A percentile compares a stretch with the other conserved stretches of the same genome.
Evolutionary conservation across 192 early-diverging fungal genomes (phyloP).

Genomic region (Coemansia sp.): DNA sequence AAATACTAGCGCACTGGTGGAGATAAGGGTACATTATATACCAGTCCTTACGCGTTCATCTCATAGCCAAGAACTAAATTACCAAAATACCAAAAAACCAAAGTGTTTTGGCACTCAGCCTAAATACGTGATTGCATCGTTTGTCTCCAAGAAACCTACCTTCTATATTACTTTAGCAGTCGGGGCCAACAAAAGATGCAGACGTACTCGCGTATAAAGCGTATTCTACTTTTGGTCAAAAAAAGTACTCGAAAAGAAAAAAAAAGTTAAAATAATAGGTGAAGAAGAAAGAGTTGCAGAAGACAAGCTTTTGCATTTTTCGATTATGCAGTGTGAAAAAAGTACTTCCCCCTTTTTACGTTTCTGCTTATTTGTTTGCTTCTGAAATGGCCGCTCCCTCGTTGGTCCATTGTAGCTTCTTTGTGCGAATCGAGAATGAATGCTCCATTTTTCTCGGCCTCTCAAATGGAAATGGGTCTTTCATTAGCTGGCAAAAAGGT

Average conservation of each 20-base stretch:
- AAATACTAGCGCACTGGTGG: too few relatives aligned
- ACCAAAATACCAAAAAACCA: too few relatives aligned
- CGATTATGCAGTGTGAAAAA: not conserved
- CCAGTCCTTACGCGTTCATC: too few relatives aligned
- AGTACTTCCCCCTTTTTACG: not conserved
- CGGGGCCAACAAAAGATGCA: not conserved
- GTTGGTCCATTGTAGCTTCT: not conserved
- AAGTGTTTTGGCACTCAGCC: not conserved
- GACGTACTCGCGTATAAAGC: not conserved
- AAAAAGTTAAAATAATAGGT: not conserved
- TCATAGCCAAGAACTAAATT: not conserved
- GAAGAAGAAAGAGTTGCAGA: not conserved
- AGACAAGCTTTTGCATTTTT: not conserved
- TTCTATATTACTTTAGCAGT: not conserved
- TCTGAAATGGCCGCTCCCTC: not conserved
- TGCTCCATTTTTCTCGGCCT: not conserved
- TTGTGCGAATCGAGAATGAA: not conserved
- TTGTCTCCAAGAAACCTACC: not conserved
- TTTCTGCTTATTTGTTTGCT: slow-evolving; percentile 7
- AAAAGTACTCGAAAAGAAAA: not conserved
- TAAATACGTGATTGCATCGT: not conserved
- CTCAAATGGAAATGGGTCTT: not conserved
- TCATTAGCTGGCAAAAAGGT: too few relatives aligned
- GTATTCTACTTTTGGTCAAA: not conserved
- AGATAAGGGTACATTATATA: too few relatives aligned